These are phyloP conservation scores for Populus pruinosa DNA, from an alignment of 345 rosid species.

Conservation along the genomic window DNA sequence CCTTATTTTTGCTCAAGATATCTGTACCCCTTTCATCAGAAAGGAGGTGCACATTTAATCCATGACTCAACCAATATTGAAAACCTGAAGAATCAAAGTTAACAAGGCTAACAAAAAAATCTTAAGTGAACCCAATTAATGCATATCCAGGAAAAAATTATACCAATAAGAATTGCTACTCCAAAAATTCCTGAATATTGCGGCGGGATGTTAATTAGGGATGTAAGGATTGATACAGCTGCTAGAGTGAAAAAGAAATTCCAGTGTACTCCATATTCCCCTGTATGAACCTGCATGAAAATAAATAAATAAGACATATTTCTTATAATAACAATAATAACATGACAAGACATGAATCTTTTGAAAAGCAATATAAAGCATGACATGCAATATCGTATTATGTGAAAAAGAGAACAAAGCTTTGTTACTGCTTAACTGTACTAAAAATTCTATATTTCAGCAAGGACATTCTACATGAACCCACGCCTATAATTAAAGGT, in stretches of 20 bases:
- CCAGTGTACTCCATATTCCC: constrained; percentile 92
- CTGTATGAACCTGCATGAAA: constrained; percentile 58
- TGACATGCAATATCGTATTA: not conserved
- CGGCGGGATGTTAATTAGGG: constrained; percentile 53
- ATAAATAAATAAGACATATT: not conserved
- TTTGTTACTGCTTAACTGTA: not conserved
- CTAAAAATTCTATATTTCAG: not conserved
- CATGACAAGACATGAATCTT: not conserved
- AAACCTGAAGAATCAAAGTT: constrained; percentile 51
- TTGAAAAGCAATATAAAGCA: no score
- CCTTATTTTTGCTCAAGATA: constrained; percentile 80
- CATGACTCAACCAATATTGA: constrained; percentile 63
- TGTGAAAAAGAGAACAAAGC: not conserved
- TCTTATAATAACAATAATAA: constrained; percentile 4
- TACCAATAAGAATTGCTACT: constrained; percentile 59
- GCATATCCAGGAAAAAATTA: constrained; percentile 3
- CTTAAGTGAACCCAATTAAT: constrained; percentile 1
- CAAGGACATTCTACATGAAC: not conserved
- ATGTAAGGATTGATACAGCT: constrained; percentile 65
- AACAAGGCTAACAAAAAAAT: constrained; percentile 12
- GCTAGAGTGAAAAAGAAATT: constrained; percentile 96
- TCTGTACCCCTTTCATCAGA: constrained; percentile 64
- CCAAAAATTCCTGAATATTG: constrained; percentile 74
- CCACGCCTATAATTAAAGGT: not conserved
- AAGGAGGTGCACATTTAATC: constrained; percentile 65